Conservation (phyloP, 768 basidiomycete species). For the Gloeostereum incarnatum region DNA sequence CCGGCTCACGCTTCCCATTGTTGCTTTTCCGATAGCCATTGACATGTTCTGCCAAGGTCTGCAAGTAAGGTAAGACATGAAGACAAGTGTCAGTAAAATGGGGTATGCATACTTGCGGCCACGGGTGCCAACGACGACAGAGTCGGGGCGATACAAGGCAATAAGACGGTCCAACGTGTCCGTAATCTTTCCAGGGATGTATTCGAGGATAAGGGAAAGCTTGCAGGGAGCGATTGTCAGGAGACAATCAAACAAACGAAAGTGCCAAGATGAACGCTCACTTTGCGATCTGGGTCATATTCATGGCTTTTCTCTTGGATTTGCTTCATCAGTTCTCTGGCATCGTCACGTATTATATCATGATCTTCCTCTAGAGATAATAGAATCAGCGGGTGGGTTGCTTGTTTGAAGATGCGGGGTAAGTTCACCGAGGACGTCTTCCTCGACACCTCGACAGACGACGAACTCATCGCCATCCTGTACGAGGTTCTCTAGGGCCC, state of each 20-base stretch:
- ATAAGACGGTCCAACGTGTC: conserved; percentile 88
- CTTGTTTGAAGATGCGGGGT: background rate
- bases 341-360: conserved; percentile 73
- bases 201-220: conserved; percentile 90
- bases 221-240: conserved; percentile 15
- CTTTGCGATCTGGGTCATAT: conserved; percentile 70
- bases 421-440: conserved; percentile 67
- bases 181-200: conserved; percentile 85
- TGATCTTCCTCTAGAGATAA: conserved; percentile 57
- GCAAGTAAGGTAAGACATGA: background rate
- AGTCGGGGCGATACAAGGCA: conserved; percentile 85
- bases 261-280: conserved; percentile 15
- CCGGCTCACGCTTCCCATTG: conserved; percentile 45
- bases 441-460: conserved; percentile 83
- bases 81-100: background rate
- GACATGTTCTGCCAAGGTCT: conserved; percentile 30
- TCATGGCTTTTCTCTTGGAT: conserved; percentile 80
- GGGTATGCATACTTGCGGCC: conserved; percentile 42
- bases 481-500: conserved; percentile 79
- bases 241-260: background rate
- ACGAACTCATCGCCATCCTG: conserved; percentile 91
- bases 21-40: conserved; percentile 12
- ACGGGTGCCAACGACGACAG: conserved; percentile 86
- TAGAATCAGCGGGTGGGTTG: background rate
- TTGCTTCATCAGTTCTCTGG: conserved; percentile 66